A percentile compares a stretch with the other conserved stretches of the same genome.
phyloP scores from a whole-genome alignment of 1,284 basidiomycete species.

The Moesziomyces aphidis region DNA sequence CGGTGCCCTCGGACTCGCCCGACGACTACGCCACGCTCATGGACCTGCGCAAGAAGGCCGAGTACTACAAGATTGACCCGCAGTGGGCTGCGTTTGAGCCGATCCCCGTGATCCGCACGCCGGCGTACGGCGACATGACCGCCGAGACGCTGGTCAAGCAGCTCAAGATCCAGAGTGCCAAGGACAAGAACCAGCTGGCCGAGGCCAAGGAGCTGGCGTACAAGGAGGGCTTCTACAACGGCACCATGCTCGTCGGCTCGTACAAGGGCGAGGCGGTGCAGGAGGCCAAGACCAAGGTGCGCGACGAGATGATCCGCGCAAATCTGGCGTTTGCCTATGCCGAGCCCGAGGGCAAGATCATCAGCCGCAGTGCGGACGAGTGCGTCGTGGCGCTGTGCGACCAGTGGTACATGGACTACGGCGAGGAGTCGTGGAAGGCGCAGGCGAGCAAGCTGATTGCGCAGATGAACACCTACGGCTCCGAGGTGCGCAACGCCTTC shows the following conservation, averaged over 20 bases:
- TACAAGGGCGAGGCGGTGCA: constrained; percentile 88
- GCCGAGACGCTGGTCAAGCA: constrained; percentile 88
- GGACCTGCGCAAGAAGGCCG: constrained; percentile 95
- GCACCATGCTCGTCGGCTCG: constrained; percentile 88
- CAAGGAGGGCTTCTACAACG: constrained; percentile 97
- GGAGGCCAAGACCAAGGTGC: constrained; percentile 90
- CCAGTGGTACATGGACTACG: constrained; percentile 99
- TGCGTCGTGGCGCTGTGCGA: constrained; percentile 98
- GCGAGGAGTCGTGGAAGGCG: constrained; percentile 87
- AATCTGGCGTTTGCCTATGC: constrained; percentile 89
- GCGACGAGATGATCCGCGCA: constrained; percentile 82
- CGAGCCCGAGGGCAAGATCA: constrained; percentile 92
- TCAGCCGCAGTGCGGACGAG: constrained; percentile 90
- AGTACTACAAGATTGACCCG: constrained; percentile 94
- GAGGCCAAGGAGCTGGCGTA: constrained; percentile 98
- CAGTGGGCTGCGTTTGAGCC: constrained; percentile 88
- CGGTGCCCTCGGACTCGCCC: constrained; percentile 97
- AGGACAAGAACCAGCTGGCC: constrained; percentile 82
- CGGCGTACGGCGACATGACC: constrained; percentile 89
- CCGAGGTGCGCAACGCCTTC: constrained; percentile 90
- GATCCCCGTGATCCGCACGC: constrained; percentile 87
- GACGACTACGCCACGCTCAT: constrained; percentile 93
- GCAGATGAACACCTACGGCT: constrained; percentile 88
- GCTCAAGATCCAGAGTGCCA: constrained; percentile 95
- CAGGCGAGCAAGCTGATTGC: constrained; percentile 85